Evolutionary conservation across 306 rosid species (phyloP).

Genomic region (Geum urbanum): DNA sequence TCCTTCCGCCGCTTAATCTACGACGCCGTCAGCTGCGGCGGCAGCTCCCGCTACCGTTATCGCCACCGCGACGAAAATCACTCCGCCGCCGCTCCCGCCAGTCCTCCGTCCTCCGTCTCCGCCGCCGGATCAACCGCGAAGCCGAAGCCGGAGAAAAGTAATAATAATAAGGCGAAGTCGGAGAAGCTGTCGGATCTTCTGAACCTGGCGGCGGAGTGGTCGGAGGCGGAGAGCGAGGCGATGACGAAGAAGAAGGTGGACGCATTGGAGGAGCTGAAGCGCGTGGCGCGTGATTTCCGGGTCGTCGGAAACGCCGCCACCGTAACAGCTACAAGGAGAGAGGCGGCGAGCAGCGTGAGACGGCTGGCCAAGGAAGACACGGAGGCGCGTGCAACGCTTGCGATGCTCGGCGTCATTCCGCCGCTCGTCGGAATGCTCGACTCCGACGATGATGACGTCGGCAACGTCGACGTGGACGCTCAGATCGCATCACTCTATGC

Average conservation of each 20-base stretch:
- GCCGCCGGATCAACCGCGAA: constrained; percentile 24
- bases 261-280: constrained; percentile 56
- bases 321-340: constrained; percentile 24
- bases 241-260: constrained; percentile 61
- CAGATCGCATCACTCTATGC: constrained; percentile 92
- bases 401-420: constrained; percentile 90
- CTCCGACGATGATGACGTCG: constrained; percentile 42
- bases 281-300: constrained; percentile 54
- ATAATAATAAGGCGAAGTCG: constrained; percentile 23
- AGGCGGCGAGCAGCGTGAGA: constrained; percentile 65
- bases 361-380: constrained; percentile 63
- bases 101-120: not conserved
- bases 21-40: constrained; percentile 86
- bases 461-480: constrained; percentile 12
- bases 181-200: constrained; percentile 85
- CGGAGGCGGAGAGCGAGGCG: constrained; percentile 46
- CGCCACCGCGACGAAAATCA: constrained; percentile 24
- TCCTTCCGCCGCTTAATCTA: constrained; percentile 63
- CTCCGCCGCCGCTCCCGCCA: constrained; percentile 10
- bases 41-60: constrained; percentile 49
- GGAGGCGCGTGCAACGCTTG: constrained; percentile 65
- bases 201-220: constrained; percentile 37
- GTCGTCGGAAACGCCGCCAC: constrained; percentile 32
- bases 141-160: constrained; percentile 4
- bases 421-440: constrained; percentile 88